Percentiles rank a stretch among this genome's conserved stretches.
These are phyloP conservation scores for Aspergillus costaricaensis DNA, from an alignment of 2,329 filamentous ascomycete species.

Conservation along the genomic window DNA sequence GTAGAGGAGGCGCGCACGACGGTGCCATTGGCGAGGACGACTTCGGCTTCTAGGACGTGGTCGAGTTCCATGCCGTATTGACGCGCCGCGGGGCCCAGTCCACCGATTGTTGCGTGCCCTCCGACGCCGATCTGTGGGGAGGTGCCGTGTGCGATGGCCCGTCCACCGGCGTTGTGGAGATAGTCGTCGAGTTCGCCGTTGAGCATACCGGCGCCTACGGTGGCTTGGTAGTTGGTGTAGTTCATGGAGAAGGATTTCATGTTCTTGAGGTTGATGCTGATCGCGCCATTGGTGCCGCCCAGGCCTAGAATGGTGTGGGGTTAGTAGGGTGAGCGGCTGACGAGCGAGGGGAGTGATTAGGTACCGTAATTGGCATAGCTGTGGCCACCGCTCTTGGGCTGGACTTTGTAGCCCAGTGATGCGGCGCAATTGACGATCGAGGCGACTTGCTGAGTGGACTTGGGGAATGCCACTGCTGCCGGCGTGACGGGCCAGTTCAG, in stretches of 20 bases:
- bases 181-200: slow-evolving; percentile 34
- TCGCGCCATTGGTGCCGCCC: slow-evolving; percentile 34
- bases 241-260: slow-evolving; percentile 38
- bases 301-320: slow-evolving; percentile 18
- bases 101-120: slow-evolving; percentile 45
- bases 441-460: slow-evolving; percentile 45
- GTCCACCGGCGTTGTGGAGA: slow-evolving; percentile 32
- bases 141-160: slow-evolving; percentile 43
- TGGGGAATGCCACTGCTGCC: slow-evolving; percentile 35
- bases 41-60: slow-evolving; percentile 49
- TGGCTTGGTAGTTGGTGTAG: slow-evolving; percentile 31
- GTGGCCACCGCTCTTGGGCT: slow-evolving; percentile 56
- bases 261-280: slow-evolving; percentile 34
- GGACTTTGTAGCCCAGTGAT: slow-evolving; percentile 49
- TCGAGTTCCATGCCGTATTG: slow-evolving; percentile 56
- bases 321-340: background rate
- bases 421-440: slow-evolving; percentile 51
- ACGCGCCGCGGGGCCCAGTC: slow-evolving; percentile 43
- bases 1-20: slow-evolving; percentile 34
- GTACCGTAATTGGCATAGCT: slow-evolving; percentile 55
- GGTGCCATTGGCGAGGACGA: slow-evolving; percentile 47
- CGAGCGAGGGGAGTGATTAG: background rate
- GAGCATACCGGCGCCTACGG: slow-evolving; percentile 36
- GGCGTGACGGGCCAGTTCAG: slow-evolving; percentile 32
- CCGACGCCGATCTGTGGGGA: slow-evolving; percentile 43